Percentiles rank a stretch among this genome's conserved stretches.
Conservation (phyloP, 805 yeast species). For the Candida orba region DNA sequence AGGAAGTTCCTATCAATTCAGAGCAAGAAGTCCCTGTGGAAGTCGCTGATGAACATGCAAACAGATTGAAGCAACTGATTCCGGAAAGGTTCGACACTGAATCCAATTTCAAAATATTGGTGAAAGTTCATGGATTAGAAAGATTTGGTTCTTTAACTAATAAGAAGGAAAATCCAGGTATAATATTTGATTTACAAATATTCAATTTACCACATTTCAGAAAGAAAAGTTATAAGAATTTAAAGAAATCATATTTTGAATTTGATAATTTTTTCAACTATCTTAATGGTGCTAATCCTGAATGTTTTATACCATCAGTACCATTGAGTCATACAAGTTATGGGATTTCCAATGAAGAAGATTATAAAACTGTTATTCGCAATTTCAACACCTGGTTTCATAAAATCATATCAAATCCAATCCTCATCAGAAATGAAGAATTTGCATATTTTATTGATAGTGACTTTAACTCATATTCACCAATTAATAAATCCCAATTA, state of each 20-base stretch:
- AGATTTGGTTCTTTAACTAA: conserved; percentile 43
- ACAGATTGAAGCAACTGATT: conserved; percentile 6
- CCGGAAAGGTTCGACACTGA: conserved; percentile 21
- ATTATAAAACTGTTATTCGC: conserved; percentile 44
- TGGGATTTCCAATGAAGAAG: conserved; percentile 83
- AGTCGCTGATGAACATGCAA: conserved; percentile 3
- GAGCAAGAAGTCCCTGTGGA: not conserved
- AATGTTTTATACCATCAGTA: conserved; percentile 86
- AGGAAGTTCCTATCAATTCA: not conserved
- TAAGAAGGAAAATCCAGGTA: conserved; percentile 70
- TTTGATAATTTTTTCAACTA: conserved; percentile 69
- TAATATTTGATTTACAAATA: conserved; percentile 61
- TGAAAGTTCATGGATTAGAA: conserved; percentile 65
- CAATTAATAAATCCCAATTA: conserved; percentile 46
- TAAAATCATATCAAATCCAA: conserved; percentile 63
- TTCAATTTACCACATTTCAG: conserved; percentile 67
- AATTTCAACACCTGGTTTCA: conserved; percentile 84
- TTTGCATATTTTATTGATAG: conserved; percentile 76
- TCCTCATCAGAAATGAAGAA: conserved; percentile 83
- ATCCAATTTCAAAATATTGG: conserved; percentile 35
- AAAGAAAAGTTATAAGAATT: conserved; percentile 57
- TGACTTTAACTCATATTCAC: conserved; percentile 49
- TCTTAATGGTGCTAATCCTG: conserved; percentile 74
- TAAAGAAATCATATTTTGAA: conserved; percentile 78
- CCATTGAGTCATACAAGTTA: conserved; percentile 71